Evolutionary conservation across 1,284 basidiomycete species (phyloP).

Genomic region (Sporisorium exsertum): DNA sequence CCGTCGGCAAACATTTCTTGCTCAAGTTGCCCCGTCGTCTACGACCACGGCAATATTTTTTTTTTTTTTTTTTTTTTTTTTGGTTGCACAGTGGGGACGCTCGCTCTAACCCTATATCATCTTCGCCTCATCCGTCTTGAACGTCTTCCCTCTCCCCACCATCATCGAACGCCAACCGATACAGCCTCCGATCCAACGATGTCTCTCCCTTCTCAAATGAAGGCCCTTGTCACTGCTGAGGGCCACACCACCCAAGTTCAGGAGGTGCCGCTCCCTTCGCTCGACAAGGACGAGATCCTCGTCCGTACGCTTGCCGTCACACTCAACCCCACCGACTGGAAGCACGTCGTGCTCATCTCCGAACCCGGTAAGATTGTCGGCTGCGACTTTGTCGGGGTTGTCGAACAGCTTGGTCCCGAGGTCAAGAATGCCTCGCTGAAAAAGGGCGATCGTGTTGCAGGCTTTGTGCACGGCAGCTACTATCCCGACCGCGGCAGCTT

Average conservation of each 20-base stretch:
- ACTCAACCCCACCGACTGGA: conserved; percentile 68
- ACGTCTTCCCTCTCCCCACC: background rate
- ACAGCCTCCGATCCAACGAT: conserved; percentile 6
- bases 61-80: too few species aligned
- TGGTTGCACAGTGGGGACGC: background rate
- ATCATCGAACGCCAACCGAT: background rate
- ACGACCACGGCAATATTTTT: too few species aligned
- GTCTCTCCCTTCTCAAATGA: conserved; percentile 43
- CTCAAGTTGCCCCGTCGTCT: too few species aligned
- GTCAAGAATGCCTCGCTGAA: conserved; percentile 68
- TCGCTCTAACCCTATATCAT: background rate
- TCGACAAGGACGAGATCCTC: conserved; percentile 49
- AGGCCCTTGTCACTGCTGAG: conserved; percentile 54
- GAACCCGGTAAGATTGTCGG: conserved; percentile 72
- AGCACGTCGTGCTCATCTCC: conserved; percentile 68
- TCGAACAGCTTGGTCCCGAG: conserved; percentile 72
- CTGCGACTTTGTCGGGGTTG: conserved; percentile 75
- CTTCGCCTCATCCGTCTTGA: background rate
- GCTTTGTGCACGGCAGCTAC: conserved; percentile 71
- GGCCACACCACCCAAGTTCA: conserved; percentile 54
- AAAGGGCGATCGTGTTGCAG: conserved; percentile 75
- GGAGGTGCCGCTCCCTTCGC: conserved; percentile 55
- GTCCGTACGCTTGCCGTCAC: conserved; percentile 54
- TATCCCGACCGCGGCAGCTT: conserved; percentile 67
- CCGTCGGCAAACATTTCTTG: too few species aligned